These are phyloP conservation scores for Hyphodiscus sp. DNA, from an alignment of 2,329 filamentous ascomycete genomes.

Conservation along the genomic window DNA sequence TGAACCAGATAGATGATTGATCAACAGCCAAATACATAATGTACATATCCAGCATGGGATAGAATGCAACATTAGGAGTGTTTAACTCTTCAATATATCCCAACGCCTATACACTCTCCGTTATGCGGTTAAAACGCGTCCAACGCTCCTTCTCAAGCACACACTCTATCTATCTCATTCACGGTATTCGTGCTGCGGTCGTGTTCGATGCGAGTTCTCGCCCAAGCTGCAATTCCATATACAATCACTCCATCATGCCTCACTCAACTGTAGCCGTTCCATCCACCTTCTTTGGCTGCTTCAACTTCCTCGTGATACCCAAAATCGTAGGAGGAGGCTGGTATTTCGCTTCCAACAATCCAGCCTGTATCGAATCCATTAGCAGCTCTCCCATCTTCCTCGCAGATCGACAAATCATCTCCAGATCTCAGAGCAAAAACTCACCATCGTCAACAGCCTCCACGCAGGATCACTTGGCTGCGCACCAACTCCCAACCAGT, in stretches of 20 bases:
- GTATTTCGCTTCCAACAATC: slow-evolving; percentile 29
- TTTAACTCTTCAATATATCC: background rate
- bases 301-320: background rate
- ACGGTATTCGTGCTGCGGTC: background rate
- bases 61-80: background rate
- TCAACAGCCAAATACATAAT: background rate
- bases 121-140: background rate
- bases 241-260: too few relatives aligned
- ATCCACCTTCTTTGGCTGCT: background rate
- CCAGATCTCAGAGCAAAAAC: slow-evolving; percentile 10
- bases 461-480: slow-evolving; percentile 89
- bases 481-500: slow-evolving; percentile 95
- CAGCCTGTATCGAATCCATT: slow-evolving; percentile 19
- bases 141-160: background rate
- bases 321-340: slow-evolving; percentile 5
- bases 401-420: background rate
- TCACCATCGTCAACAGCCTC: slow-evolving; percentile 76
- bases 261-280: background rate
- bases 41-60: background rate
- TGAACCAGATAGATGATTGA: background rate
- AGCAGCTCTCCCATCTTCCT: background rate
- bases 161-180: background rate
- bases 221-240: too few relatives aligned
- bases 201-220: background rate
- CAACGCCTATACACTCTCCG: background rate